Evolutionary conservation across 2,329 filamentous ascomycete species (phyloP).

Genomic region (Pseudodiploospora longispora): DNA sequence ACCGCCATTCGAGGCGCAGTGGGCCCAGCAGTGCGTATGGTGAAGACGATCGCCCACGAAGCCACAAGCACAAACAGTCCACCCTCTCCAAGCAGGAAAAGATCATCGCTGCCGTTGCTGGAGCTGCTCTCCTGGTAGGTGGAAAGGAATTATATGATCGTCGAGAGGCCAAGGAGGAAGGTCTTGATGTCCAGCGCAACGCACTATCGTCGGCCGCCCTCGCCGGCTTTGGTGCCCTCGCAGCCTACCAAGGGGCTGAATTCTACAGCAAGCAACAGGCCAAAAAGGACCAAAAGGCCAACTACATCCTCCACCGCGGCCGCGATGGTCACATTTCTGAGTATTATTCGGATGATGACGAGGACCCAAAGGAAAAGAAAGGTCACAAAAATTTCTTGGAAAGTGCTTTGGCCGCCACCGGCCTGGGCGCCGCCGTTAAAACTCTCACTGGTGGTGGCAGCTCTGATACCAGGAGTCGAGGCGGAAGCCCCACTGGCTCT

Average conservation of each 20-base stretch:
- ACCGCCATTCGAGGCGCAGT: constrained; percentile 37
- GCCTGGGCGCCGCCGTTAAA: constrained; percentile 54
- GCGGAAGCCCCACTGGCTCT: constrained; percentile 35
- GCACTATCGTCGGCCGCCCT: constrained; percentile 51
- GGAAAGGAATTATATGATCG: constrained; percentile 61
- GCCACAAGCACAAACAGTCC: constrained; percentile 24
- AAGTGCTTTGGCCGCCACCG: constrained; percentile 53
- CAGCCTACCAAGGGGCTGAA: constrained; percentile 56
- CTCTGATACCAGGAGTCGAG: constrained; percentile 39
- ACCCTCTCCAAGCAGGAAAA: constrained; percentile 54
- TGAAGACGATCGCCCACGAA: constrained; percentile 46
- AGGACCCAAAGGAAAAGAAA: constrained; percentile 46
- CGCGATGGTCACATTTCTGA: constrained; percentile 44
- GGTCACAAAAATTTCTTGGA: constrained; percentile 58
- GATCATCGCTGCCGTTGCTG: constrained; percentile 57
- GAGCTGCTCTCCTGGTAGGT: constrained; percentile 55
- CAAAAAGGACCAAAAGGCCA: constrained; percentile 48
- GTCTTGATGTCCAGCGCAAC: constrained; percentile 47
- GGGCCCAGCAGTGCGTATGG: constrained; percentile 46
- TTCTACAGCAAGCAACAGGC: constrained; percentile 53
- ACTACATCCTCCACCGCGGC: constrained; percentile 44
- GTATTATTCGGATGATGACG: constrained; percentile 52
- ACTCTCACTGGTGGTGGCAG: constrained; percentile 44
- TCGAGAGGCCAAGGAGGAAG: constrained; percentile 45
- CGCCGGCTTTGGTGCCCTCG: constrained; percentile 55